These are phyloP conservation scores for Orbilia ellipsospora DNA, from an alignment of 2,329 filamentous ascomycete species.

Conservation along the genomic window DNA sequence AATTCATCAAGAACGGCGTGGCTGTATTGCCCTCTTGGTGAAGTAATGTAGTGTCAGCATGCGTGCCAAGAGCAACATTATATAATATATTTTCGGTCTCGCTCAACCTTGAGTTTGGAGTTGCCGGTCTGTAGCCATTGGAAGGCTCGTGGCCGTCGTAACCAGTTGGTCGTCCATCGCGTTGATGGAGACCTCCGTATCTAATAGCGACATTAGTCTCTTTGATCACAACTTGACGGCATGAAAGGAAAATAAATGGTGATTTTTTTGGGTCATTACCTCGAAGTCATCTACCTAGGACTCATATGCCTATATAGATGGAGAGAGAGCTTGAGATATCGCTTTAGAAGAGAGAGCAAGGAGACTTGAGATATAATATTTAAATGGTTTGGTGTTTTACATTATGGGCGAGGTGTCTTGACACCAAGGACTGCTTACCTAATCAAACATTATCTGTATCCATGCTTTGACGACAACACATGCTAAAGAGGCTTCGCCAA, in stretches of 20 bases:
- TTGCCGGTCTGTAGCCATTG: slow-evolving; percentile 72
- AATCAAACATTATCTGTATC: too few relatives aligned
- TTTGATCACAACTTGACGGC: not conserved
- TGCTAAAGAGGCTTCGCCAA: too few relatives aligned
- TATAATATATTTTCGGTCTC: not conserved
- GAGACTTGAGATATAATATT: too few relatives aligned
- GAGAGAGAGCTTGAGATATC: too few relatives aligned
- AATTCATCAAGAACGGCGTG: slow-evolving; percentile 91
- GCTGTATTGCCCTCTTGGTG: slow-evolving; percentile 82
- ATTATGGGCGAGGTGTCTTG: too few relatives aligned
- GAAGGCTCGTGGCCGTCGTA: slow-evolving; percentile 34
- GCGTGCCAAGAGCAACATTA: not conserved
- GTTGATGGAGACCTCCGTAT: slow-evolving; percentile 54
- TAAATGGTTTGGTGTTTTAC: too few relatives aligned
- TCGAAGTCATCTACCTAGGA: slow-evolving; percentile 49
- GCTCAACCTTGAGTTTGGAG: slow-evolving; percentile 70
- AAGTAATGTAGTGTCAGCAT: not conserved
- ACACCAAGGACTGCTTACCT: too few relatives aligned
- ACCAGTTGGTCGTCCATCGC: slow-evolving; percentile 48
- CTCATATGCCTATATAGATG: slow-evolving; percentile 15
- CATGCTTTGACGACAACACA: too few relatives aligned
- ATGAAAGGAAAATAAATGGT: not conserved
- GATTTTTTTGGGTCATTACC: slow-evolving; percentile 14
- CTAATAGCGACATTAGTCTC: slow-evolving; percentile 6
- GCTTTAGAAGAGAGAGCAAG: too few relatives aligned